Conservation (phyloP, 2,329 filamentous ascomycete genomes). For the Oidium heveae region DNA sequence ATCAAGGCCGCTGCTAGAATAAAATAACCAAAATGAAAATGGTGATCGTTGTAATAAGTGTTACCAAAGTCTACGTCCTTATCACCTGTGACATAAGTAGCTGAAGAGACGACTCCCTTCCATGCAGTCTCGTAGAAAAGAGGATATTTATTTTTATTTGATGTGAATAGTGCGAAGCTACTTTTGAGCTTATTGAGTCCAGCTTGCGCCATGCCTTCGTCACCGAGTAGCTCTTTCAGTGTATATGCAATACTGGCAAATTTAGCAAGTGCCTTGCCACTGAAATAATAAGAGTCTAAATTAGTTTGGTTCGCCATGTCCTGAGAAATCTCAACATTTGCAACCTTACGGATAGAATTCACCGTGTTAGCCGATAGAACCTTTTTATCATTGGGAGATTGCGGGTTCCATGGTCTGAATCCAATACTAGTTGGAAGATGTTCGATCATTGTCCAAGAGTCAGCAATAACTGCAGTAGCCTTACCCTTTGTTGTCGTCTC, state of each 20-base stretch:
- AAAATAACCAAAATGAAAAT: constrained; percentile 48
- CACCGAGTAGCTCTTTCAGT: constrained; percentile 34
- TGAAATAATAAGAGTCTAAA: constrained; percentile 75
- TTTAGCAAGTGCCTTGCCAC: constrained; percentile 62
- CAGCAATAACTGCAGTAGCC: constrained; percentile 44
- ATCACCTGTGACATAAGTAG: constrained; percentile 44
- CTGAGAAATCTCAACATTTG: constrained; percentile 49
- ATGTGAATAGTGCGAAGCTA: constrained; percentile 38
- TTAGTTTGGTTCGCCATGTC: constrained; percentile 50
- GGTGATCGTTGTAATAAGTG: constrained; percentile 55
- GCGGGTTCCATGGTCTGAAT: constrained; percentile 53
- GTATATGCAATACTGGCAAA: constrained; percentile 46
- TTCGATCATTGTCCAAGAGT: constrained; percentile 59
- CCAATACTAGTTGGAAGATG: constrained; percentile 45
- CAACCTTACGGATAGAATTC: constrained; percentile 31
- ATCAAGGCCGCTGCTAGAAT: constrained; percentile 70
- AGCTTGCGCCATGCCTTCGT: constrained; percentile 27
- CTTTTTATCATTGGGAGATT: constrained; percentile 18
- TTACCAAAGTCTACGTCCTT: constrained; percentile 68
- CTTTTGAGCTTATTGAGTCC: constrained; percentile 37
- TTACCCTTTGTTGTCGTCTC: constrained; percentile 69
- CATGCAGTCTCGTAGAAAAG: constrained; percentile 43
- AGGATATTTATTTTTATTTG: constrained; percentile 41
- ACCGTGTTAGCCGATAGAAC: constrained; percentile 28
- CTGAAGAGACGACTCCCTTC: constrained; percentile 60